Conservation (phyloP, 2,329 filamentous ascomycete species). For the Exophiala sideris region DNA sequence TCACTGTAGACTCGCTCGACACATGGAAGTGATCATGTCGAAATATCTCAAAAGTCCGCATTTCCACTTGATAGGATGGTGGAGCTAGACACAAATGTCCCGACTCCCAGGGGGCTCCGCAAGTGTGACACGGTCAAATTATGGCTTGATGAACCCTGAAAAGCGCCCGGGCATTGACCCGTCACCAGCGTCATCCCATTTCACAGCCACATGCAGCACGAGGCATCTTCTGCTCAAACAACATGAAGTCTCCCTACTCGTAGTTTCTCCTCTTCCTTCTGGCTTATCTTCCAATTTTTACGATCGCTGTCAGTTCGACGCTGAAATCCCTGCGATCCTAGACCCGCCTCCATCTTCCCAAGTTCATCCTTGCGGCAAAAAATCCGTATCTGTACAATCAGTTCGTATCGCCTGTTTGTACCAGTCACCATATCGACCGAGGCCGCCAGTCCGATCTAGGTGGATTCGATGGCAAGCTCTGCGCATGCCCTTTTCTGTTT, state of each 20-base stretch:
- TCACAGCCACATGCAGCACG: too few relatives aligned
- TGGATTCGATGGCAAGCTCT: constrained; percentile 68
- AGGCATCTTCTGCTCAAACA: too few relatives aligned
- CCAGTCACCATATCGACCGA: background rate
- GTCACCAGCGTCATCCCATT: background rate
- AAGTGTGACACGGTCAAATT: background rate
- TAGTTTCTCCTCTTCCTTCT: constrained; percentile 4
- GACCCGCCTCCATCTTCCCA: background rate
- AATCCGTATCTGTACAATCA: background rate
- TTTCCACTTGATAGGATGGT: too few relatives aligned
- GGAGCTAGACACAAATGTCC: too few relatives aligned
- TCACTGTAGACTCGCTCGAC: constrained; percentile 23
- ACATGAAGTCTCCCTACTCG: constrained; percentile 1
- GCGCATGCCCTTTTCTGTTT: constrained; percentile 93
- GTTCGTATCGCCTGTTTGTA: background rate
- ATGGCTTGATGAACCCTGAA: background rate
- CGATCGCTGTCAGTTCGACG: background rate
- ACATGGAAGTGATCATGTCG: constrained; percentile 21
- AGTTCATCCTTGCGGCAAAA: background rate
- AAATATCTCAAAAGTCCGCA: too few relatives aligned
- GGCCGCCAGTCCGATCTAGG: background rate
- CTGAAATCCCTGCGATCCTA: background rate
- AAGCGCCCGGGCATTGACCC: too few relatives aligned
- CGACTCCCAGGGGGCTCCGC: background rate
- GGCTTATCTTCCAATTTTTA: background rate